Evolutionary conservation across 164 flowering plant species (phyloP), one percentile per base, ranked within the genome.

Genomic region (Amborella trichopoda): DNA sequence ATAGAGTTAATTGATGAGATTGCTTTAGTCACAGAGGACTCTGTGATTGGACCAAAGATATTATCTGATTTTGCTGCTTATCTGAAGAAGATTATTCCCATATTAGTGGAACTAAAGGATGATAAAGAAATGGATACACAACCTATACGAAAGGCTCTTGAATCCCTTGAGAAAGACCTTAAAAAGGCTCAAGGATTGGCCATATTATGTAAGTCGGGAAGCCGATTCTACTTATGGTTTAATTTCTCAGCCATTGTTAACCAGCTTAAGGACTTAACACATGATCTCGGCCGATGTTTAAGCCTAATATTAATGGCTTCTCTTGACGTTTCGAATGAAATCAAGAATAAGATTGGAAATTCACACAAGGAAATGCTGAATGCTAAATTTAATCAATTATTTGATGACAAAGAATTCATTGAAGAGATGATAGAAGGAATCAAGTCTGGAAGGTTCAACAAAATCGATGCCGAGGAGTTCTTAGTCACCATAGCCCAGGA

Each of bases 201-300:
- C 10, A 23, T 30, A 26, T 57, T 40, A 41, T 57, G 45, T 9
- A 34, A 27, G 14, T 38, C 56, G 1, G 39, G 28, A 23, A 21
- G 55, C n/a, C 9, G 9, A 6, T 6, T 13, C 6, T 30, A 30
- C 34, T n/a, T n/a, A n/a, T n/a, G n/a, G n/a, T n/a, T n/a, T n/a
- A n/a, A n/a, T n/a, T n/a, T n/a, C n/a, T n/a, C n/a, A n/a, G n/a
- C n/a, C n/a, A 42, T 62, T 3, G 26, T 38, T 1, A 58, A 56
- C 20, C 55, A 55, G 21, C 50, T 78, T 0, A 72, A 80, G 51
- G 53, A 53, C 3, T 22, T 65, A 18, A 55, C 50, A 1, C 77
- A 66, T 21, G 75, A 64, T 38, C 58, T 79, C 5, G 95, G 83
- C 9, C 52, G 81, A 27, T 75, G 83, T 6, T 52, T 81, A 47